Base-by-base conservation (phyloP, 345 rosid species). In the Murraya koenigii region DNA sequence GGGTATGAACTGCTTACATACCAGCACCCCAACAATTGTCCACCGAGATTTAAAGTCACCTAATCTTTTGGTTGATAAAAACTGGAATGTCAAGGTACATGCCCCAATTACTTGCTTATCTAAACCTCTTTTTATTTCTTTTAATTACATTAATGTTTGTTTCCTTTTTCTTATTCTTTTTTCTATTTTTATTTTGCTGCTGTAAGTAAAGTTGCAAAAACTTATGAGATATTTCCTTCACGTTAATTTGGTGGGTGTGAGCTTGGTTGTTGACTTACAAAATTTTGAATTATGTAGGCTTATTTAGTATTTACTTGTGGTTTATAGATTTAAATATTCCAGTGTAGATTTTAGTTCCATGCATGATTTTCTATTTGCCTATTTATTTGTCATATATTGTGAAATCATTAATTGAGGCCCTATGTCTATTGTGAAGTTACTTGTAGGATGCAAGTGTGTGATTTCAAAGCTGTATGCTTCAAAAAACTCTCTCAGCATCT, bases 1-100 rank as follows among this genome's bases (percentile, higher is more conserved):
- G 86, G 99, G 99, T 79, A 97, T 97, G 99, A 97, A 93, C 80
- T 97, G 98, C 89, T 89, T 97, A 85, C 99, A 97, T 85, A 82
- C 96, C 61, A 94, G 99, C 86, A 81, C 59, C 64, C 99, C 99
- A 7, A 97, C 98, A 75, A 94, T 97, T 79, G 99, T 97, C 80
- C 99, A 97, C 82, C 91, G 99, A 52, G 99, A 97, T 90, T 79
- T 97, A 84, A 97, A 97, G 86, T 93, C 99, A 66, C 99, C 98
- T 56, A 97, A 97, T 84, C 99, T 97, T 80, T 84, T 97, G 82
- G 99, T 94, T 85, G 99, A 97, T 88, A 87, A 90, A 83, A 94
- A 97, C 87, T 97, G 99, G 99, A 97, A 84, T 84, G 98, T 97
- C 72, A 97, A 97, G 95, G 99, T 90, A 86, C 13, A 17, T 64